Conservation (phyloP, 2,329 filamentous ascomycete species). For the Apiospora marii region DNA sequence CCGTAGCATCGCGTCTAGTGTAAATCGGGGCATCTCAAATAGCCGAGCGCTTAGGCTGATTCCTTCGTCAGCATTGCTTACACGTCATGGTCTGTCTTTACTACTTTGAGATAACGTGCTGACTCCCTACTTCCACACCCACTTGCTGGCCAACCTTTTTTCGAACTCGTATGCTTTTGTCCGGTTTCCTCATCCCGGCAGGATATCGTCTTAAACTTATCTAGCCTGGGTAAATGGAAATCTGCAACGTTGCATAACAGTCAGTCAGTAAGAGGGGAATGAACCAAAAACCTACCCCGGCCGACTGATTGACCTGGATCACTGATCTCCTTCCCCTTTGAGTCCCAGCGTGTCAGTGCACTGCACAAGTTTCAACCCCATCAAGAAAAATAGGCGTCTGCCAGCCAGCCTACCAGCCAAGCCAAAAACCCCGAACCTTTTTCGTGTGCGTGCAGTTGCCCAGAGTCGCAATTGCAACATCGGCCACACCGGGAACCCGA, state of each 20-base stretch:
- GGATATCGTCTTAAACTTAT: not conserved
- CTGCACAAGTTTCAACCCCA: not conserved
- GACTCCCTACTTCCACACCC: not conserved
- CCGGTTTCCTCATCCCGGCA: not conserved
- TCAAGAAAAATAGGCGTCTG: not conserved
- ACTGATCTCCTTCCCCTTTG: not conserved
- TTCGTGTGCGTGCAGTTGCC: not conserved
- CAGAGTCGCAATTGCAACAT: not conserved
- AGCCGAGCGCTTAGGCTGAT: constrained; percentile 19
- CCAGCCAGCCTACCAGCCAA: not conserved
- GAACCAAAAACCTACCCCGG: not conserved
- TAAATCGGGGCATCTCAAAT: not conserved
- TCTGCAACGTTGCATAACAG: not conserved
- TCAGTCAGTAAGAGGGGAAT: not conserved
- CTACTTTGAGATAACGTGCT: not conserved
- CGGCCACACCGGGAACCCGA: not conserved
- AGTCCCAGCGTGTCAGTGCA: too few species aligned
- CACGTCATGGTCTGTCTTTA: not conserved
- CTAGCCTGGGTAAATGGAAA: not conserved
- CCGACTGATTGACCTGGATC: not conserved
- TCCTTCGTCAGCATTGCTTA: not conserved
- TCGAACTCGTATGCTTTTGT: not conserved
- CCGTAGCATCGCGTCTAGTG: constrained; percentile 8
- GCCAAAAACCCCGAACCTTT: not conserved
- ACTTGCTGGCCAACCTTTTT: not conserved